Evolutionary conservation across 1,139 yeast species (phyloP), one percentile per base, ranked within the genome.

Genomic region (Petasospora fabianii): DNA sequence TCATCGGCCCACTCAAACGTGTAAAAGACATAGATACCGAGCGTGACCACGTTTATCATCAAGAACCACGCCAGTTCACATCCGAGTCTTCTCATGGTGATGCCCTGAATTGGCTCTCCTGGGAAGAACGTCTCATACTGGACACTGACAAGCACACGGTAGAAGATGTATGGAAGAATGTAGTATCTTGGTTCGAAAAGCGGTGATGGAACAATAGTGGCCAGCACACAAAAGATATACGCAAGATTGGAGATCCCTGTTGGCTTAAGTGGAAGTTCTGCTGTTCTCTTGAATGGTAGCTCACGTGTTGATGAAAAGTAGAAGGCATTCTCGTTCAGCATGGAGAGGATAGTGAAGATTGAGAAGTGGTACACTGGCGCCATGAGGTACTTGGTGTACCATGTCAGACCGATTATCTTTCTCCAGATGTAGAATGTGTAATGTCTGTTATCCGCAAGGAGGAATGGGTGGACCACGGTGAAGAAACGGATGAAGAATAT

Each of bases 381-480:
- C 50, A 80, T 60, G 3, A 68, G 43, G 35, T 71, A 58, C 43
- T 68, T 54, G 35, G 72, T 56, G 46, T 71, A 62, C 51, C 69
- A 59, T 15, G 58, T 61, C 24, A 66, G 65, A 45, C 68, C 61
- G 30, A 86, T 68, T 14, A 90, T 54, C 43, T 74, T 74, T 41
- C 77, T 75, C 75, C 84, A 86, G 27, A 92, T 64, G 62, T 92
- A 94, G 58, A 92, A 92, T 0, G 96, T 80, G 58, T 80, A 87
- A 59, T 92, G 98, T 48, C 98, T 77, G 62, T 94, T 94, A 59
- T 94, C 99, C 0, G 98, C 95, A 35, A 90, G 68, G 30, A 92
- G 61, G 60, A 90, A 94, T 10, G 97, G 97, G 58, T 94, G 98
- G 5, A 80, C 80, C 9, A 82, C 68, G 0, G 96, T 84, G 56